phyloP scores from a whole-genome alignment of 106 monocot species.

The Amphibolis antarctica region DNA sequence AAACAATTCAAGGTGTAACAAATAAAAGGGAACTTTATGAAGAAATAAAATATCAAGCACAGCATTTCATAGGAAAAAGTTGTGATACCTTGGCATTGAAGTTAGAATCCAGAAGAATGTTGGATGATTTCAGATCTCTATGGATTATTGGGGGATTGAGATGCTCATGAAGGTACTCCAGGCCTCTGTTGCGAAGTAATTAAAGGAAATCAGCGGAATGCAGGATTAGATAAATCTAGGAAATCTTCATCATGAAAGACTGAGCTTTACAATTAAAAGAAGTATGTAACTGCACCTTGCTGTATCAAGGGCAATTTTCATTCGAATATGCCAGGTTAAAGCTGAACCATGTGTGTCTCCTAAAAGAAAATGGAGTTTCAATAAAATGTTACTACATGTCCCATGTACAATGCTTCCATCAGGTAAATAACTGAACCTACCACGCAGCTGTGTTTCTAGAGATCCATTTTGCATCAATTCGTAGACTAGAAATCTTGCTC shows the following conservation, averaged over 20 bases:
- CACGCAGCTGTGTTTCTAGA: slow-evolving; percentile 67
- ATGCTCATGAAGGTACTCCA: slow-evolving; percentile 89
- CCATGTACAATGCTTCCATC: background rate
- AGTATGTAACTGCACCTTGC: slow-evolving; percentile 51
- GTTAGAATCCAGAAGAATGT: slow-evolving; percentile 77
- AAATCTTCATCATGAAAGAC: too few relatives aligned
- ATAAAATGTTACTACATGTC: background rate
- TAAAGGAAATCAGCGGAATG: too few relatives aligned
- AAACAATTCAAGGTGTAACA: background rate
- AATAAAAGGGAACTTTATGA: background rate
- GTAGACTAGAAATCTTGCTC: slow-evolving; percentile 63
- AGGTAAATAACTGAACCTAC: slow-evolving; percentile 19
- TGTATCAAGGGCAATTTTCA: slow-evolving; percentile 92
- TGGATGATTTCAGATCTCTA: slow-evolving; percentile 92
- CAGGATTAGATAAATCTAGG: too few relatives aligned
- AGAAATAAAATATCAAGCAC: background rate
- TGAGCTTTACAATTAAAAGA: background rate
- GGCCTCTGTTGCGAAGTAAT: slow-evolving; percentile 35
- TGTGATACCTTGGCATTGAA: slow-evolving; percentile 74
- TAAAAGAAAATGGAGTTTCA: slow-evolving; percentile 13
- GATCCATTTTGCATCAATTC: slow-evolving; percentile 88
- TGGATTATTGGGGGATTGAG: slow-evolving; percentile 71
- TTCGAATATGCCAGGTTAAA: slow-evolving; percentile 75
- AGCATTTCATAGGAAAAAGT: background rate
- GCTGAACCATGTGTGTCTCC: slow-evolving; percentile 56